Conservation (phyloP, 1,139 yeast genomes). For the Yamadazyma sp. region DNA sequence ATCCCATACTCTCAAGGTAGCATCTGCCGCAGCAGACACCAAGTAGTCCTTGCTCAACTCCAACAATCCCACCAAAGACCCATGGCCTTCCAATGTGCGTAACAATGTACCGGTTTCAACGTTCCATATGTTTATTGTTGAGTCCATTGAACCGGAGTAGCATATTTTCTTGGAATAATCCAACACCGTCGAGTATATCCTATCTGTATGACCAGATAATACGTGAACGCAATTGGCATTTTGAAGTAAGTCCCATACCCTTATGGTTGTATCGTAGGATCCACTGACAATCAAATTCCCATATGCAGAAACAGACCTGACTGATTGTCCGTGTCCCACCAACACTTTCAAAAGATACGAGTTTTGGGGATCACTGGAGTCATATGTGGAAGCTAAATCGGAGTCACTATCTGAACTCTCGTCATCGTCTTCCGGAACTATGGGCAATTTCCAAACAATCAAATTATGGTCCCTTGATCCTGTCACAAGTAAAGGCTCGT, state of each 20-base stretch:
- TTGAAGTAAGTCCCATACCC: conserved; percentile 85
- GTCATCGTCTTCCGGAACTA: conserved; percentile 37
- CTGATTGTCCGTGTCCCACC: conserved; percentile 84
- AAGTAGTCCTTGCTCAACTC: conserved; percentile 74
- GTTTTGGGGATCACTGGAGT: conserved; percentile 42
- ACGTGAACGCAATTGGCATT: conserved; percentile 73
- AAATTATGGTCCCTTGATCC: conserved; percentile 91
- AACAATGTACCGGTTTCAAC: conserved; percentile 69
- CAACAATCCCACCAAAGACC: conserved; percentile 83
- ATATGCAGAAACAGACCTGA: conserved; percentile 82
- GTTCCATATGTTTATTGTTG: conserved; percentile 89
- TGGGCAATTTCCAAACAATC: conserved; percentile 85
- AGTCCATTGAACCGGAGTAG: conserved; percentile 91
- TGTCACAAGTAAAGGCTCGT: conserved; percentile 67
- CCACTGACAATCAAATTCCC: conserved; percentile 87
- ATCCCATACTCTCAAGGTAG: conserved; percentile 90
- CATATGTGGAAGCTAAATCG: conserved; percentile 33
- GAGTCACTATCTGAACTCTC: conserved; percentile 1
- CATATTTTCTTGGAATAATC: conserved; percentile 77
- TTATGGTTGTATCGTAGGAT: conserved; percentile 83
- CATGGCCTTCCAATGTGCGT: conserved; percentile 76
- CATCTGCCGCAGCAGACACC: conserved; percentile 97
- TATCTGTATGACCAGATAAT: conserved; percentile 79
- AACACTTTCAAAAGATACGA: conserved; percentile 77
- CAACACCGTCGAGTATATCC: conserved; percentile 83